phyloP scores from a whole-genome alignment of 495 filamentous ascomycete species.

The Staphylotrichum tortipilum region DNA sequence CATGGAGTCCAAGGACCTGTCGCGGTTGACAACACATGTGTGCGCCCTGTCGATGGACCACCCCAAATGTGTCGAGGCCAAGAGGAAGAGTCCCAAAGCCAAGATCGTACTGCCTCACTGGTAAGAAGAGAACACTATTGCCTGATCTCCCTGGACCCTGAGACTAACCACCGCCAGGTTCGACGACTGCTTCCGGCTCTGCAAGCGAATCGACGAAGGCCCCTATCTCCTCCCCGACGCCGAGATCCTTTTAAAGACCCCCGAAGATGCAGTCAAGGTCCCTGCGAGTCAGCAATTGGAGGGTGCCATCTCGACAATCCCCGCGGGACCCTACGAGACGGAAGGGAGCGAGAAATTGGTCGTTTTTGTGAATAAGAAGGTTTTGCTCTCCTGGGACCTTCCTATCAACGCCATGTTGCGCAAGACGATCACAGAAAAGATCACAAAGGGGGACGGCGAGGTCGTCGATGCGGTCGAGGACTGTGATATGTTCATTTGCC shows the following conservation, averaged over 20 bases:
- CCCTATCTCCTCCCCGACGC: slow-evolving; percentile 87
- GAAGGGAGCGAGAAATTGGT: slow-evolving; percentile 30
- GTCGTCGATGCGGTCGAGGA: slow-evolving; percentile 57
- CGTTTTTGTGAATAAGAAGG: slow-evolving; percentile 58
- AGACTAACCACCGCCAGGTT: slow-evolving; percentile 51
- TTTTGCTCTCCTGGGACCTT: slow-evolving; percentile 65
- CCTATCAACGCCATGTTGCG: slow-evolving; percentile 55
- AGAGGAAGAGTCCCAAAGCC: slow-evolving; percentile 53
- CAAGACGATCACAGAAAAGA: slow-evolving; percentile 58
- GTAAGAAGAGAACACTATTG: no score
- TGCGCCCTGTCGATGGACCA: slow-evolving; percentile 72
- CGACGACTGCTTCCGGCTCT: slow-evolving; percentile 89
- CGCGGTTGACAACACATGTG: slow-evolving; percentile 73
- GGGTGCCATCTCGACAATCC: slow-evolving; percentile 64
- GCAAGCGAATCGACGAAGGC: slow-evolving; percentile 73
- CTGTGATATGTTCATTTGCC: slow-evolving; percentile 77
- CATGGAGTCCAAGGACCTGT: slow-evolving; percentile 59
- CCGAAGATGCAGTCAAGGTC: slow-evolving; percentile 47
- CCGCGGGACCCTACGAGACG: slow-evolving; percentile 37
- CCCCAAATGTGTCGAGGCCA: slow-evolving; percentile 57
- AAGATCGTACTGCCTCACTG: slow-evolving; percentile 95
- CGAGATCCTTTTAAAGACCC: slow-evolving; percentile 54
- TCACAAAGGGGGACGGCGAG: slow-evolving; percentile 58
- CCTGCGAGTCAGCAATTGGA: slow-evolving; percentile 52
- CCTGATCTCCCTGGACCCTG: no score